Evolutionary conservation across 2,329 filamentous ascomycete species (phyloP).

Genomic region (Thelonectria blattea): DNA sequence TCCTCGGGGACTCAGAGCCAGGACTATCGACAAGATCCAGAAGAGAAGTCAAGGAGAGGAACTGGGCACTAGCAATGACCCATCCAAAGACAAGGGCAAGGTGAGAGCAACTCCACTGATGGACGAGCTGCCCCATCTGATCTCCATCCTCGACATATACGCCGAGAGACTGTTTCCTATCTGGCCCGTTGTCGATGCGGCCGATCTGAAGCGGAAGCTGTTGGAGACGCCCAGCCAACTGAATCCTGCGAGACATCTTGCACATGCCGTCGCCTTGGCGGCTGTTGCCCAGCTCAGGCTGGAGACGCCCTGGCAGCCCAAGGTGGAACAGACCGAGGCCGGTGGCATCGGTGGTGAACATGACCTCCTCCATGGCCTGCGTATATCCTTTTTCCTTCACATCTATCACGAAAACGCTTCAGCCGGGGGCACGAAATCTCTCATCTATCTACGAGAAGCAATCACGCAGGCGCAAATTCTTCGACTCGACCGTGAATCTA

Average conservation of each 20-base stretch:
- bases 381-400: slow-evolving; percentile 58
- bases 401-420: slow-evolving; percentile 57
- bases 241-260: slow-evolving; percentile 47
- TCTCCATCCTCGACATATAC: slow-evolving; percentile 49
- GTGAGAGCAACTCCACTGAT: slow-evolving; percentile 21
- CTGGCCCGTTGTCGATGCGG: slow-evolving; percentile 57
- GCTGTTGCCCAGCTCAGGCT: slow-evolving; percentile 57
- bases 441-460: slow-evolving; percentile 56
- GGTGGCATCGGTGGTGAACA: slow-evolving; percentile 38
- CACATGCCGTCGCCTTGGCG: slow-evolving; percentile 54
- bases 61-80: slow-evolving; percentile 17
- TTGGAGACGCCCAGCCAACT: slow-evolving; percentile 39
- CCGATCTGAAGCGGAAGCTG: slow-evolving; percentile 48
- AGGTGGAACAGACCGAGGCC: slow-evolving; percentile 37
- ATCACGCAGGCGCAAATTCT: slow-evolving; percentile 59
- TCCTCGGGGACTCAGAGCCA: slow-evolving; percentile 52
- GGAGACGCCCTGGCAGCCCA: slow-evolving; percentile 38
- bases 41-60: slow-evolving; percentile 26
- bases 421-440: slow-evolving; percentile 52
- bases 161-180: slow-evolving; percentile 57
- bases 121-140: slow-evolving; percentile 38
- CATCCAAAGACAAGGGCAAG: slow-evolving; percentile 2
- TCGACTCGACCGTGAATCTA: slow-evolving; percentile 51
- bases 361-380: slow-evolving; percentile 48
- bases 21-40: slow-evolving; percentile 51